A percentile compares a stretch with the other conserved stretches of the same genome.
Conservation (phyloP, 345 rosid genomes). For the Eucalyptus leucophloia region DNA sequence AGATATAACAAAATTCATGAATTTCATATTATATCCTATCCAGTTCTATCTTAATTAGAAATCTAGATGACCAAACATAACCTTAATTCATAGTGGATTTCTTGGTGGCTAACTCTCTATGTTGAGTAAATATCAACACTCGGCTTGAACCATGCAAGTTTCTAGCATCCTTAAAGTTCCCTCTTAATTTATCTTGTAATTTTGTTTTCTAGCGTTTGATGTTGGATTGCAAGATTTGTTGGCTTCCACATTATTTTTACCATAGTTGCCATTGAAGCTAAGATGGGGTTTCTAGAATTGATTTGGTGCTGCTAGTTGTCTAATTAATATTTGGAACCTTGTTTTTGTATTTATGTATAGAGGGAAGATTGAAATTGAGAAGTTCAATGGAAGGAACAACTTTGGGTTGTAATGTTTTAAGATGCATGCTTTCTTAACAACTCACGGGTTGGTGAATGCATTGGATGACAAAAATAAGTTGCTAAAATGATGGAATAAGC, state of each 20-base stretch:
- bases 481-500: not conserved
- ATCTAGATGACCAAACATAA: too few species aligned
- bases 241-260: not conserved
- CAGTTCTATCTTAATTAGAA: too few species aligned
- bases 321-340: not conserved
- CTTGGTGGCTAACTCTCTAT: not conserved
- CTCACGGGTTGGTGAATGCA: not conserved
- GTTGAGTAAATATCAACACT: not conserved
- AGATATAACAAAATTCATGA: too few species aligned
- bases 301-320: not conserved
- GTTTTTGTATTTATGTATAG: not conserved
- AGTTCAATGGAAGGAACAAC: not conserved
- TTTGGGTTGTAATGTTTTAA: not conserved
- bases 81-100: not conserved
- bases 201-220: not conserved
- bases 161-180: not conserved
- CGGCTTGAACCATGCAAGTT: not conserved
- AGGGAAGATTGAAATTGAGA: not conserved
- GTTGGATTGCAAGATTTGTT: not conserved
- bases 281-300: not conserved
- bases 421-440: not conserved
- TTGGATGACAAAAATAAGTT: not conserved
- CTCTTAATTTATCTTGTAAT: not conserved
- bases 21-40: too few species aligned
- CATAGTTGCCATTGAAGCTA: fast-evolving